These are phyloP conservation scores for Trichoderma arundinaceum DNA, from an alignment of 2,329 filamentous ascomycete genomes.

Conservation along the genomic window DNA sequence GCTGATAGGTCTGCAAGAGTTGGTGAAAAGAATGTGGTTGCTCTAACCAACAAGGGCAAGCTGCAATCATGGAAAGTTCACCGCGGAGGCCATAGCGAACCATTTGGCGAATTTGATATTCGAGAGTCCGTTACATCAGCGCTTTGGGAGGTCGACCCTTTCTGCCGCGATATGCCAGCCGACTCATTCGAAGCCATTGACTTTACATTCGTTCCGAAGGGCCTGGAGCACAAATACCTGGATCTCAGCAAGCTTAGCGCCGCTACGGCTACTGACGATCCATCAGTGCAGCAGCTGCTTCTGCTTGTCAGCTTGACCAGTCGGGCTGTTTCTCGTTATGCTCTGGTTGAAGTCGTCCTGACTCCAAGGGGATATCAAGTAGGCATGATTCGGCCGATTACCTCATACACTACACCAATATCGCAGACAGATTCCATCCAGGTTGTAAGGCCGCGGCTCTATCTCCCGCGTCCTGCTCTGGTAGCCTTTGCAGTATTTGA, in stretches of 20 bases:
- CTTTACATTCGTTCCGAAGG: slow-evolving; percentile 71
- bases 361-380: slow-evolving; percentile 60
- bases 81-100: slow-evolving; percentile 81
- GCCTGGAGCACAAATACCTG: slow-evolving; percentile 56
- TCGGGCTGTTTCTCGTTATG: slow-evolving; percentile 66
- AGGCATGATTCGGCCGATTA: slow-evolving; percentile 70
- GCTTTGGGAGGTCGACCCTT: slow-evolving; percentile 61
- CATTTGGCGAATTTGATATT: slow-evolving; percentile 73
- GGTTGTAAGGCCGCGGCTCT: slow-evolving; percentile 64
- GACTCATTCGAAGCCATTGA: slow-evolving; percentile 77
- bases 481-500: slow-evolving; percentile 84
- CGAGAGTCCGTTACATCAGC: slow-evolving; percentile 67
- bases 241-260: slow-evolving; percentile 59
- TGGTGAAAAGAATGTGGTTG: slow-evolving; percentile 83
- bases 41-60: slow-evolving; percentile 76
- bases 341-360: slow-evolving; percentile 74
- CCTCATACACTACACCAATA: slow-evolving; percentile 64
- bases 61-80: slow-evolving; percentile 89
- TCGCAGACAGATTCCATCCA: slow-evolving; percentile 47
- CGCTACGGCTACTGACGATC: slow-evolving; percentile 56
- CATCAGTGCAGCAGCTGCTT: slow-evolving; percentile 63
- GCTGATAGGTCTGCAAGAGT: slow-evolving; percentile 73
- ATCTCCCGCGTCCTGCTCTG: slow-evolving; percentile 77
- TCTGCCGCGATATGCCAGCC: slow-evolving; percentile 54
- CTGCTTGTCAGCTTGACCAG: slow-evolving; percentile 64